Percentiles rank a stretch among this genome's conserved stretches.
phyloP scores from a whole-genome alignment of 306 rosid species.

The Begonia fuchsioides region DNA sequence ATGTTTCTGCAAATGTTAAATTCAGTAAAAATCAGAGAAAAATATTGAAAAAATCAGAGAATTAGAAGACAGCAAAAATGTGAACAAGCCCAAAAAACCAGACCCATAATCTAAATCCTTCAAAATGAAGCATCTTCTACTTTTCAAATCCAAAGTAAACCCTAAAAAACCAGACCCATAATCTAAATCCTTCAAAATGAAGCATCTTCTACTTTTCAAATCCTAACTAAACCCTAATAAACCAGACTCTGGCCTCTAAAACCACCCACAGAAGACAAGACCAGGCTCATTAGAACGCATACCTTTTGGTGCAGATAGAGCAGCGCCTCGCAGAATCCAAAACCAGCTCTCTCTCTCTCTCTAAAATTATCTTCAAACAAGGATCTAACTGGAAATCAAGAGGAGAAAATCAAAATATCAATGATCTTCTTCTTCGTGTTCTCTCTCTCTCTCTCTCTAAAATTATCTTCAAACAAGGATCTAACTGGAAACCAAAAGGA shows the following conservation, averaged over 20 bases:
- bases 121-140: no score
- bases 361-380: no score
- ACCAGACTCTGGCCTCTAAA: neutral
- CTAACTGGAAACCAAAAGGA: neutral
- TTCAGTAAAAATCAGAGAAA: conserved; percentile 12
- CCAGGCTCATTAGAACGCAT: neutral
- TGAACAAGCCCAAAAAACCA: conserved; percentile 8
- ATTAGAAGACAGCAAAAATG: neutral
- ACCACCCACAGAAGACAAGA: neutral
- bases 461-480: no score
- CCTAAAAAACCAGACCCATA: no score
- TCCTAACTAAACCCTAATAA: neutral
- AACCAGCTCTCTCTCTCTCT: no score
- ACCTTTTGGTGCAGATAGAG: no score
- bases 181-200: neutral
- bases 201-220: neutral
- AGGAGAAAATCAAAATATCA: neutral
- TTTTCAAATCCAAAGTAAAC: no score
- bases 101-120: no score
- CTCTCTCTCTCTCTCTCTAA: no score
- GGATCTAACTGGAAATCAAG: no score
- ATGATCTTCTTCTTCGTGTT: neutral
- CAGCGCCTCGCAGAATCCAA: no score
- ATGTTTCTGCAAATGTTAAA: no score
- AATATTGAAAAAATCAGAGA: conserved; percentile 12